These are phyloP conservation scores for Candida lessepsii DNA, from an alignment of 805 yeast species.

Conservation along the genomic window DNA sequence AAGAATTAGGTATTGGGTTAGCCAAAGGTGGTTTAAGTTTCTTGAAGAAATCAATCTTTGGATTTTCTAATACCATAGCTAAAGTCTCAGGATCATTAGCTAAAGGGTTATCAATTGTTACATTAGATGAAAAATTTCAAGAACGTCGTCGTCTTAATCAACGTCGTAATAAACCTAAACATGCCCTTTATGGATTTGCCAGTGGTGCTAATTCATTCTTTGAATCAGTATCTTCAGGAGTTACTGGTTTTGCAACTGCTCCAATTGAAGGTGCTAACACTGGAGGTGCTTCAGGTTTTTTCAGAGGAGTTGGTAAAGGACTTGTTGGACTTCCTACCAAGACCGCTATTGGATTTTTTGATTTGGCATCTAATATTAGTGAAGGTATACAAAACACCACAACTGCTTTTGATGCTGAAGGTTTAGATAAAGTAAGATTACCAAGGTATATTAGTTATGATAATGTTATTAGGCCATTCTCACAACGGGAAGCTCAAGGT, in stretches of 20 bases:
- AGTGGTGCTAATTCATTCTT: conserved; percentile 87
- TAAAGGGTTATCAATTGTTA: conserved; percentile 87
- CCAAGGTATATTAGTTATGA: conserved; percentile 76
- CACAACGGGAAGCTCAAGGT: conserved; percentile 86
- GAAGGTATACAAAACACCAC: conserved; percentile 94
- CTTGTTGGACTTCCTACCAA: conserved; percentile 95
- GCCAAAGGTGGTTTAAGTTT: conserved; percentile 97
- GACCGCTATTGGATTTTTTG: conserved; percentile 93
- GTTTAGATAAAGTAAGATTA: conserved; percentile 73
- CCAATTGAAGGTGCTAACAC: conserved; percentile 88
- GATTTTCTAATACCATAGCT: conserved; percentile 89
- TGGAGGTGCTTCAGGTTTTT: conserved; percentile 89
- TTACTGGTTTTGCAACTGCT: conserved; percentile 84
- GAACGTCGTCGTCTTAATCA: conserved; percentile 72
- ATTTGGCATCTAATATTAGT: conserved; percentile 86
- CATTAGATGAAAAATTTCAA: conserved; percentile 83
- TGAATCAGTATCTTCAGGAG: conserved; percentile 83
- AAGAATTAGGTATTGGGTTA: conserved; percentile 89
- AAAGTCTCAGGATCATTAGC: conserved; percentile 93
- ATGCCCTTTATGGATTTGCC: conserved; percentile 80
- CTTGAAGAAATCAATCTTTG: conserved; percentile 91
- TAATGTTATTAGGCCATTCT: conserved; percentile 70
- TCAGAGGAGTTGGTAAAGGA: conserved; percentile 93
- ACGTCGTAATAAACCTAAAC: conserved; percentile 76
- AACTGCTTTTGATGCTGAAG: conserved; percentile 79